Conservation (phyloP, 441 rosid species). For the Viola pubescens region DNA sequence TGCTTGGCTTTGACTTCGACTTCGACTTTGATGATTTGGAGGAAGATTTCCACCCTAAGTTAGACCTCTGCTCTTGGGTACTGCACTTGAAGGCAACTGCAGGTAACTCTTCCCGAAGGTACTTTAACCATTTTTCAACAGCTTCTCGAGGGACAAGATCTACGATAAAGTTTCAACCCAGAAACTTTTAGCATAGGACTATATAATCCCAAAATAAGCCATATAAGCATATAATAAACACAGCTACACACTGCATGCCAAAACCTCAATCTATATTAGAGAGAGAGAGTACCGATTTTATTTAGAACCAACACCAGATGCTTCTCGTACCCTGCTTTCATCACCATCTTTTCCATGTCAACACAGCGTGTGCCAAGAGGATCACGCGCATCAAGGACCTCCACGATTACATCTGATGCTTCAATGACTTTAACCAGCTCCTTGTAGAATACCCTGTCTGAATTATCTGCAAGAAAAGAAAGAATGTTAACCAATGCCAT, state of each 20-base stretch:
- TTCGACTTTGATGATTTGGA: constrained; percentile 34
- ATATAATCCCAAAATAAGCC: too few species aligned
- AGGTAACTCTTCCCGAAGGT: constrained; percentile 85
- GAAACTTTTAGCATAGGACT: too few species aligned
- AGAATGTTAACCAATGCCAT: neutral
- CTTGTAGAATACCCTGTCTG: constrained; percentile 87
- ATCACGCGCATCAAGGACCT: constrained; percentile 92
- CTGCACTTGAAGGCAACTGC: constrained; percentile 96
- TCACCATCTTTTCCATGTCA: constrained; percentile 95
- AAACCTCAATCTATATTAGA: neutral
- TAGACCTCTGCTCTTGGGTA: constrained; percentile 86
- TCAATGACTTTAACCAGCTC: constrained; percentile 89
- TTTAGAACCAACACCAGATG: constrained; percentile 76
- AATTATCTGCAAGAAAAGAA: constrained; percentile 42
- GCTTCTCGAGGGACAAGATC: constrained; percentile 97
- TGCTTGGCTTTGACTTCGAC: constrained; percentile 43
- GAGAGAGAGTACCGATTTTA: constrained; percentile 60
- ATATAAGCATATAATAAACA: neutral
- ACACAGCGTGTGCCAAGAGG: constrained; percentile 87
- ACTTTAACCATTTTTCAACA: constrained; percentile 89
- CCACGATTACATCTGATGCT: constrained; percentile 86
- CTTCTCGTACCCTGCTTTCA: constrained; percentile 71
- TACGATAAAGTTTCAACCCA: constrained; percentile 18
- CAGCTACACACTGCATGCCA: neutral
- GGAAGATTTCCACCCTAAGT: constrained; percentile 80